Evolutionary conservation across 1,284 basidiomycete species (phyloP).

Genomic region (Malassezia japonica): DNA sequence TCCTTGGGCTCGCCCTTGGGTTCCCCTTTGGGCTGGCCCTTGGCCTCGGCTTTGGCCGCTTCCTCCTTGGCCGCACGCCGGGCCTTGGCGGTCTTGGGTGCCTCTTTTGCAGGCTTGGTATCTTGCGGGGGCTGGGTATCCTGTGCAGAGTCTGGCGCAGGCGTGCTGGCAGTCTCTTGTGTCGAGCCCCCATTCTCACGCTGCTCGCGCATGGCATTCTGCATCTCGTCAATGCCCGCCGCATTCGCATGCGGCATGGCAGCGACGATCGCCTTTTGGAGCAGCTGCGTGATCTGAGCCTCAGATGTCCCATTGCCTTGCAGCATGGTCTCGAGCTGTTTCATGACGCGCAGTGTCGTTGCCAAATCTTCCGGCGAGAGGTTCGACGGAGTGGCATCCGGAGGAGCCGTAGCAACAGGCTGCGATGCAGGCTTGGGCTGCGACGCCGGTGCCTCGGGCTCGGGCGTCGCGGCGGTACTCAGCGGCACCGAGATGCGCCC

Average conservation of each 20-base stretch:
- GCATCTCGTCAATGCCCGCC: constrained; percentile 3
- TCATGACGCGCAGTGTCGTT: constrained; percentile 12
- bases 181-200: too few relatives aligned
- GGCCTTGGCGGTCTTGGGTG: neutral
- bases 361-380: constrained; percentile 12
- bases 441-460: neutral
- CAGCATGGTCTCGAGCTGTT: constrained; percentile 14
- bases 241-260: constrained; percentile 20
- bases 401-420: too few relatives aligned
- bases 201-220: constrained; percentile 5
- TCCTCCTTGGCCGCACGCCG: neutral
- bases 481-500: too few relatives aligned
- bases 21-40: neutral
- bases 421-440: too few relatives aligned
- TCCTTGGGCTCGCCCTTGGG: neutral
- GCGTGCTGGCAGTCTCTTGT: neutral
- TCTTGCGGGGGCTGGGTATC: neutral
- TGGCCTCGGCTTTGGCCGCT: neutral
- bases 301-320: neutral
- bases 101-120: neutral
- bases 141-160: neutral
- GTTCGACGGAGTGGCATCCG: constrained; percentile 1
- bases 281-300: constrained; percentile 14
- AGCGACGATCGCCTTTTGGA: constrained; percentile 16
- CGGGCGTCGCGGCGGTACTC: neutral